A percentile compares a stretch with the other conserved stretches of the same genome.
Evolutionary conservation across 352 stramenopile species (phyloP).

Genomic region (Phytophthora aleatoria): DNA sequence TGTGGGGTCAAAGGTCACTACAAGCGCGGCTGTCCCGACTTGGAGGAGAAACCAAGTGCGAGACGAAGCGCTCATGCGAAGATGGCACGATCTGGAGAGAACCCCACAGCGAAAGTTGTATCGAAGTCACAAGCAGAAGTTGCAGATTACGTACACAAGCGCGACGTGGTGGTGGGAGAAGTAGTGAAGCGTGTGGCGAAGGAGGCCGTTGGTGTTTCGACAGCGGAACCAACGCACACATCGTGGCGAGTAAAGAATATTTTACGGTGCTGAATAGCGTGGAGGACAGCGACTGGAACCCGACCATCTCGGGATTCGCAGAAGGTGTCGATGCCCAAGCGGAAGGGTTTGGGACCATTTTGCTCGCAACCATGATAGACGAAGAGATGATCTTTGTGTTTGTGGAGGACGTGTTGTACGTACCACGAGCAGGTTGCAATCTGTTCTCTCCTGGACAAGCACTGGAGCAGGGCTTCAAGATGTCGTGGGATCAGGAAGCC

Average conservation of each 20-base stretch:
- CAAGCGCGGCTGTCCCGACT: neutral
- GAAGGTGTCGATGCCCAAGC: slow-evolving; percentile 4
- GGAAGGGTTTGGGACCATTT: slow-evolving; percentile 21
- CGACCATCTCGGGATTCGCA: slow-evolving; percentile 11
- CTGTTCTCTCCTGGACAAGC: slow-evolving; percentile 18
- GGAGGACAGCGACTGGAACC: slow-evolving; percentile 22
- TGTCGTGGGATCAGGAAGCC: slow-evolving; percentile 9
- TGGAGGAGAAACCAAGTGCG: neutral
- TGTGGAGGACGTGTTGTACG: slow-evolving; percentile 14
- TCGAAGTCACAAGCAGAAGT: no score
- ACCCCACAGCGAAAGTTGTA: neutral
- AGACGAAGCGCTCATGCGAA: slow-evolving; percentile 7
- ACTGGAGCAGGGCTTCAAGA: slow-evolving; percentile 18
- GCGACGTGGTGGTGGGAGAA: slow-evolving; percentile 1
- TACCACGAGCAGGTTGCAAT: slow-evolving; percentile 19
- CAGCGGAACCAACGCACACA: slow-evolving; percentile 19
- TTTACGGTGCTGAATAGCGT: slow-evolving; percentile 16
- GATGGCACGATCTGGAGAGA: neutral
- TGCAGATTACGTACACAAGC: neutral
- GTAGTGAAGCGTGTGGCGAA: slow-evolving; percentile 3
- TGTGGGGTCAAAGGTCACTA: slow-evolving; percentile 1
- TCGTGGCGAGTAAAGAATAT: slow-evolving; percentile 21
- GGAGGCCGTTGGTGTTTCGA: slow-evolving; percentile 21
- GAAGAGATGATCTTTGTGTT: slow-evolving; percentile 20
- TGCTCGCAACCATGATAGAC: slow-evolving; percentile 11